Conservation (phyloP, 495 filamentous ascomycete genomes). For the Hypoxylon perforatum region DNA sequence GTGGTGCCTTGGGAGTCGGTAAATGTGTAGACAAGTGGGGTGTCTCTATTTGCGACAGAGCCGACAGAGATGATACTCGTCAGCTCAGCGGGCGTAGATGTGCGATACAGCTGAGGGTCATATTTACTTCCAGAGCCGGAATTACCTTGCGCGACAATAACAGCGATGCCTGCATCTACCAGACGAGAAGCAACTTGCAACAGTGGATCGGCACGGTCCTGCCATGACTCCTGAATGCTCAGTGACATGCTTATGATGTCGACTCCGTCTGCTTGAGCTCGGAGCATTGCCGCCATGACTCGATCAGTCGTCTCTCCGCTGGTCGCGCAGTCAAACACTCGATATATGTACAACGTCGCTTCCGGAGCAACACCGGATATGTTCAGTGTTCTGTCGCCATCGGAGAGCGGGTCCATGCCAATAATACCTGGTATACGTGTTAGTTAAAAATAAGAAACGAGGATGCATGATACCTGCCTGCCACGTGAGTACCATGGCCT, state of each 20-base stretch:
- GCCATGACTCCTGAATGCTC: conserved; percentile 23
- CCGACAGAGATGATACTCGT: conserved; percentile 28
- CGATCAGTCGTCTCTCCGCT: conserved; percentile 46
- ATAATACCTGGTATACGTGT: conserved; percentile 38
- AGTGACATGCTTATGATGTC: conserved; percentile 57
- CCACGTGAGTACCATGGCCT: conserved; percentile 57
- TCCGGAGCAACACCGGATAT: conserved; percentile 57
- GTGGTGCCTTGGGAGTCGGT: conserved; percentile 34
- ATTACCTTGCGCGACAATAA: conserved; percentile 44
- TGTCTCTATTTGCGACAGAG: conserved; percentile 23
- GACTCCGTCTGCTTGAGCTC: conserved; percentile 55
- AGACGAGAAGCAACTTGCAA: conserved; percentile 26
- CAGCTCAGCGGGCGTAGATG: conserved; percentile 24
- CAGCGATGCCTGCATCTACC: conserved; percentile 37
- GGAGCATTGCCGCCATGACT: conserved; percentile 53
- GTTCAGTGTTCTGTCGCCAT: conserved; percentile 40
- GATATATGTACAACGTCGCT: conserved; percentile 57
- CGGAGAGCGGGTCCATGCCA: conserved; percentile 44
- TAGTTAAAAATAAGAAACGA: not conserved
- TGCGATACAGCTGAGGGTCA: conserved; percentile 32
- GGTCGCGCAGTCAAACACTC: conserved; percentile 49
- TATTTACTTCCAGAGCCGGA: conserved; percentile 31
- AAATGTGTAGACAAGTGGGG: conserved; percentile 33
- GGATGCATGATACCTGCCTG: conserved; percentile 31
- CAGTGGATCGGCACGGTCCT: conserved; percentile 35